Percentiles rank a stretch among this genome's conserved stretches.
Conservation (phyloP, 2,329 filamentous ascomycete species). For the Mariannaea sp. region DNA sequence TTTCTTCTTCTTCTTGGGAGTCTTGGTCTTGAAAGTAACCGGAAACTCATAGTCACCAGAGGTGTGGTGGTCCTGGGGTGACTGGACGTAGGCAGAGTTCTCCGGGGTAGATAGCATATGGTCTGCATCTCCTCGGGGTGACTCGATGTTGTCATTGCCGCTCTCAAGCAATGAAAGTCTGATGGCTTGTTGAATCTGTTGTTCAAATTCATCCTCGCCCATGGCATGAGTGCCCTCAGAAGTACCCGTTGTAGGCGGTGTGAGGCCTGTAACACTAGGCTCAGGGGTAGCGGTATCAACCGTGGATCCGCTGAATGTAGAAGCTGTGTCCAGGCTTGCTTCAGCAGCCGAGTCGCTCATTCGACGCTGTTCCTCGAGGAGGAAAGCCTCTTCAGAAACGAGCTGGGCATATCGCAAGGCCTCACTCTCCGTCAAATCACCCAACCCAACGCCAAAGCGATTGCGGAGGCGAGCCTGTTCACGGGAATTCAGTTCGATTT, state of each 20-base stretch:
- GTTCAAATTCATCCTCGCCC: slow-evolving; percentile 60
- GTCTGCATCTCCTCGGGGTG: slow-evolving; percentile 34
- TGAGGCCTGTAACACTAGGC: slow-evolving; percentile 53
- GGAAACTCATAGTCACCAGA: slow-evolving; percentile 57
- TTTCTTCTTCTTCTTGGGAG: slow-evolving; percentile 48
- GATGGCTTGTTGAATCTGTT: slow-evolving; percentile 66
- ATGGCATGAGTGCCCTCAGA: slow-evolving; percentile 16
- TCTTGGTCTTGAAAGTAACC: slow-evolving; percentile 53
- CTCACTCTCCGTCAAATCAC: slow-evolving; percentile 68
- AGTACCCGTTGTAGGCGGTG: slow-evolving; percentile 33
- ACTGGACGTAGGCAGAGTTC: slow-evolving; percentile 45
- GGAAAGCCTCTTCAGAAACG: slow-evolving; percentile 65
- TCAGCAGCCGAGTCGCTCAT: slow-evolving; percentile 58
- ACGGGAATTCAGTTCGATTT: slow-evolving; percentile 68
- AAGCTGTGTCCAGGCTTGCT: slow-evolving; percentile 49
- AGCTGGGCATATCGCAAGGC: slow-evolving; percentile 68
- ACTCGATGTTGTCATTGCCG: slow-evolving; percentile 47
- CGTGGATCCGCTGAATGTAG: slow-evolving; percentile 48
- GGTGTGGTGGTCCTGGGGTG: slow-evolving; percentile 50
- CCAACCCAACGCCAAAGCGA: slow-evolving; percentile 83
- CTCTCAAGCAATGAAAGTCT: slow-evolving; percentile 64
- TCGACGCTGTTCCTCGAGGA: slow-evolving; percentile 61
- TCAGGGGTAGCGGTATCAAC: slow-evolving; percentile 60
- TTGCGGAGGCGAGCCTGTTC: slow-evolving; percentile 73
- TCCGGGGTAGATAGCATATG: slow-evolving; percentile 50